A percentile compares a stretch with the other conserved stretches of the same genome.
These are phyloP conservation scores for Durusdinium trenchii DNA, from an alignment of 73 alveolate species.

Conservation along the genomic window DNA sequence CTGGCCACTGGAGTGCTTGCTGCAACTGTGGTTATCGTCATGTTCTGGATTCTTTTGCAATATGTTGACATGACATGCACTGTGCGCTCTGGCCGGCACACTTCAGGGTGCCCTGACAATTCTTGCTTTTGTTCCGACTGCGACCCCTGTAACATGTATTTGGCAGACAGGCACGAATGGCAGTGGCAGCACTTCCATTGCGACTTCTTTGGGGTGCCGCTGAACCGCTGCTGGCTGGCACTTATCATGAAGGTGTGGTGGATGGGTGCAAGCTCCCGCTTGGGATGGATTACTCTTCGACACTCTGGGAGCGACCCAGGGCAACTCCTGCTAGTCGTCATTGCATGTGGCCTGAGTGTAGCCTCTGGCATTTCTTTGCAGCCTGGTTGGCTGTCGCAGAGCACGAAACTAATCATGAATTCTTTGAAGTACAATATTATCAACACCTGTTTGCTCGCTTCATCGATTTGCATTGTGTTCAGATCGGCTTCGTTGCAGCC, in stretches of 20 bases:
- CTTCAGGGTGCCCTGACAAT: constrained; percentile 31
- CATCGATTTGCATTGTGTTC: background rate
- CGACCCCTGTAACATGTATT: constrained; percentile 20
- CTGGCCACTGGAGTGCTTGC: constrained; percentile 45
- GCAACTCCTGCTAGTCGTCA: background rate
- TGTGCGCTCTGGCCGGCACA: background rate
- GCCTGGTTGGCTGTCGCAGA: background rate
- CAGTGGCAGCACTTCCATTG: background rate
- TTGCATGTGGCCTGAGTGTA: background rate
- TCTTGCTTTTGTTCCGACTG: constrained; percentile 77
- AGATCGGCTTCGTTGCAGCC: background rate
- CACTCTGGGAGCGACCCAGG: background rate
- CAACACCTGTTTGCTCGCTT: constrained; percentile 30
- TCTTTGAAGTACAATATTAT: background rate
- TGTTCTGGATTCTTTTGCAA: constrained; percentile 1
- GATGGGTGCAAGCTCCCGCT: background rate
- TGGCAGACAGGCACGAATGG: background rate
- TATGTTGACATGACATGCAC: constrained; percentile 17
- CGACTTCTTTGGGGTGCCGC: background rate
- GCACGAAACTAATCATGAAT: background rate
- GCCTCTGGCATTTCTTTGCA: background rate
- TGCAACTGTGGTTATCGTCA: background rate
- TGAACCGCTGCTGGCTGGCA: constrained; percentile 43
- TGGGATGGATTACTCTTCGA: background rate
- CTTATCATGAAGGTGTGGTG: background rate